Evolutionary conservation across 163 green algal species (phyloP), one percentile per base, ranked within the genome.

Genomic region (Chlorella variabilis): DNA sequence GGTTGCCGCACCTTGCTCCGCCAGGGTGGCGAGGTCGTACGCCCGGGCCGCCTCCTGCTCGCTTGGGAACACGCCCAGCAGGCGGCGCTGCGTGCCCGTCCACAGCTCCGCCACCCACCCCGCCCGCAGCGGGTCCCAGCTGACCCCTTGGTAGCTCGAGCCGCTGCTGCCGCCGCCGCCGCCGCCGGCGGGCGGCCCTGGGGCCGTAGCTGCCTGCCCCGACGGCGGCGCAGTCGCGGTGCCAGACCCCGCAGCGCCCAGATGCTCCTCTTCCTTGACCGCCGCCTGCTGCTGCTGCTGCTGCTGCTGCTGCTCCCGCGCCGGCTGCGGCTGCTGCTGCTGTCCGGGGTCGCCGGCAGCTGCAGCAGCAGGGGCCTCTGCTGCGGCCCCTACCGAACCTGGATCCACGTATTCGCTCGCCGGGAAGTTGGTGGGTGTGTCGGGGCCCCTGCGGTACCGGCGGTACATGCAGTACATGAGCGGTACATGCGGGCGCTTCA

Each of bases 401-500:
- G 36, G 36, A 9, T 1, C 29, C 36, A 9, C 41, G 63, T 83
- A 83, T 15, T 81, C 33, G 27, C 68, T 67, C 38, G 11, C 25
- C 5, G 82, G 70, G 25, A 91, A 93, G 82, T 93, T 92, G 63
- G 85, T 92, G 33, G 81, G 76, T 3, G 82, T 84, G 38, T 56
- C 66, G 7, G 79, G 78, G n/a, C 88, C 86, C n/a, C 81, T 85
- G 78, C 51, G 84, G 34, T 3, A 29, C 9, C 27, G 63, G 63
- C 41, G 33, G 27, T n/a, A n/a, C n/a, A n/a, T n/a, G n/a, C n/a
- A n/a, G n/a, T n/a, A n/a, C n/a, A n/a, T n/a, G n/a, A n/a, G n/a
- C n/a, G n/a, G n/a, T n/a, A n/a, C n/a, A n/a, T n/a, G n/a, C n/a
- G n/a, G n/a, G n/a, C n/a, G n/a, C n/a, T n/a, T n/a, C n/a, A n/a